Conservation (phyloP, 2,329 filamentous ascomycete species). For the Scedosporium minutisporum region DNA sequence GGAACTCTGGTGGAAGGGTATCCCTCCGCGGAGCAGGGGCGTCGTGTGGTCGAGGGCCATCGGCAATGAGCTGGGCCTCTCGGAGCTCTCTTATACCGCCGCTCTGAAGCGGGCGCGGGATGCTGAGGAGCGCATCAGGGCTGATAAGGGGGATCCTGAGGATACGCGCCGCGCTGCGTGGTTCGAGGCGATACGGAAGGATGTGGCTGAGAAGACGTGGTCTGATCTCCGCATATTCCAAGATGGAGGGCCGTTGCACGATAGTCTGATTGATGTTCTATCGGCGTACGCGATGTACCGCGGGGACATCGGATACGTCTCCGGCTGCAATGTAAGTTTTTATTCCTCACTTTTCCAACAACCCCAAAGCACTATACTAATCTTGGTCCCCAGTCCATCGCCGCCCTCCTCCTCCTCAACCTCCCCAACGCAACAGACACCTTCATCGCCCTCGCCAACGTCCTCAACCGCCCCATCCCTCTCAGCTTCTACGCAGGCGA, state of each 20-base stretch:
- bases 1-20: conserved; percentile 75
- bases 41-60: conserved; percentile 62
- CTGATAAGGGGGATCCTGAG: conserved; percentile 40
- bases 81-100: conserved; percentile 57
- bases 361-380: conserved; percentile 12
- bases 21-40: conserved; percentile 61
- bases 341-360: background rate
- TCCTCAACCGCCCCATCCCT: conserved; percentile 66
- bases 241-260: conserved; percentile 54
- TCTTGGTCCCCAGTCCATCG: conserved; percentile 46
- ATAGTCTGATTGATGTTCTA: conserved; percentile 60
- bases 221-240: conserved; percentile 66
- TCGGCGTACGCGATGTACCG: conserved; percentile 76
- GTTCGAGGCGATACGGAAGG: conserved; percentile 54
- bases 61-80: conserved; percentile 63
- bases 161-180: conserved; percentile 48
- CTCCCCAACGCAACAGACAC: conserved; percentile 51
- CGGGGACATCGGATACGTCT: conserved; percentile 69
- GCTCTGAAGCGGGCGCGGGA: conserved; percentile 59
- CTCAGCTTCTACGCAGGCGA: conserved; percentile 69
- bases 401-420: conserved; percentile 64
- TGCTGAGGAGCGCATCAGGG: conserved; percentile 46
- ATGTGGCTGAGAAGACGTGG: conserved; percentile 57
- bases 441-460: conserved; percentile 65
- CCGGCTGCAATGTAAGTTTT: conserved; percentile 60